These are phyloP conservation scores for Xylaria intraflava DNA, from an alignment of 495 filamentous ascomycete genomes.

Conservation along the genomic window DNA sequence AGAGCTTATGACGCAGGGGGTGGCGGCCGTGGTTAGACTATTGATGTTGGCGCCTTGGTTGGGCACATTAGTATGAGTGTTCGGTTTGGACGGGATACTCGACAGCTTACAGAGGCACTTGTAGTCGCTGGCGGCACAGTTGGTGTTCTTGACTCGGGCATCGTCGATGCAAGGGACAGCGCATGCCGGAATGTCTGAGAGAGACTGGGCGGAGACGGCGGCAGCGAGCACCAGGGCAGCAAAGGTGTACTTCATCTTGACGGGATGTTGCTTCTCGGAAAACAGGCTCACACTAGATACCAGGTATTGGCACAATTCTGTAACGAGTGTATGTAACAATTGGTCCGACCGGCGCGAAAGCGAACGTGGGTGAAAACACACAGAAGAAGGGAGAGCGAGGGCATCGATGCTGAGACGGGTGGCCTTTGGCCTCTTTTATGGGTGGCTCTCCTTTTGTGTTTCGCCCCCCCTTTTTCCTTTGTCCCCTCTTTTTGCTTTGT, in stretches of 20 bases:
- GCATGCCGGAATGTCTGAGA: slow-evolving; percentile 33
- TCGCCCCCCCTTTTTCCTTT: neutral
- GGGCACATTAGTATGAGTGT: neutral
- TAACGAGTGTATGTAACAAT: slow-evolving; percentile 4
- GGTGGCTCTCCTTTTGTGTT: neutral
- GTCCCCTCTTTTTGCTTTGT: neutral
- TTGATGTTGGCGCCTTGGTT: slow-evolving; percentile 25
- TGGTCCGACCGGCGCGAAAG: neutral
- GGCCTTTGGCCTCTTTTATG: slow-evolving; percentile 3
- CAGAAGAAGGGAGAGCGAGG: neutral
- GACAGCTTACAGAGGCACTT: slow-evolving; percentile 33
- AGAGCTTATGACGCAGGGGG: slow-evolving; percentile 29
- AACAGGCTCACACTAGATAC: neutral
- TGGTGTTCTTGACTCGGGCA: slow-evolving; percentile 22
- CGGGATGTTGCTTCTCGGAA: neutral
- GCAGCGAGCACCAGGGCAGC: slow-evolving; percentile 22
- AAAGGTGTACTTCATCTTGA: slow-evolving; percentile 36
- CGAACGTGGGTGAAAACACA: slow-evolving; percentile 4
- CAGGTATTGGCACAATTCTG: neutral
- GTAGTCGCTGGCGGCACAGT: slow-evolving; percentile 29
- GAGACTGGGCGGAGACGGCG: slow-evolving; percentile 28
- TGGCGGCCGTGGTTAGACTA: slow-evolving; percentile 26
- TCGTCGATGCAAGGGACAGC: slow-evolving; percentile 31
- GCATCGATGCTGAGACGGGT: neutral
- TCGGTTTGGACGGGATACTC: neutral